Evolutionary conservation across 1,284 basidiomycete species (phyloP), one percentile per base, ranked within the genome.

Genomic region (Blastosporella zonata): DNA sequence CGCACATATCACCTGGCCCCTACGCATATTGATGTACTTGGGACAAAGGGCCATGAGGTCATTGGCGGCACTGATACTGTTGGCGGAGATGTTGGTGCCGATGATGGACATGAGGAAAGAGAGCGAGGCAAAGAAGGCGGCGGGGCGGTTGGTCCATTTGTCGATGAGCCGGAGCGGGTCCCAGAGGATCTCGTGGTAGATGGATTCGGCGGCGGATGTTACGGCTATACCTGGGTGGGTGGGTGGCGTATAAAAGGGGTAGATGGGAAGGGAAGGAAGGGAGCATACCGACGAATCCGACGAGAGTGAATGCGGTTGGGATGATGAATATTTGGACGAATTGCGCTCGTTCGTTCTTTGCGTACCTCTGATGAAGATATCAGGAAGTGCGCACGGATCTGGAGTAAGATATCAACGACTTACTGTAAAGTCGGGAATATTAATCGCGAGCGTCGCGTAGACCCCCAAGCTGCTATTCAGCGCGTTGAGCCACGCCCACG

Each of bases 11-110:
- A 86, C 64, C 66, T 90, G 87, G 0, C 87, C 88, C 7, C 88
- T 74, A 17, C 77, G 71, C 57, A 91, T 89, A 62, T 90, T 87
- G 68, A 91, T 81, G 59, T 81, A 90, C 50, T 72, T 69, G 18
- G 84, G 84, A 51, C 75, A 76, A 13, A 87, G 66, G 2, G 80
- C 84, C 13, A 80, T 83, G 72, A 90, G 79, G 64, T 91, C 74
- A 64, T 90, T 92, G 1, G 86, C 87, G 2, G 87, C 85, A 18
- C 82, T 85, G 50, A 91, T 70, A 34, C 81, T 84, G 66, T 90
- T 86, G 7, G 83, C 83, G 34, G 81, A 87, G 53, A 90, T 84
- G 62, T 90, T 90, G 43, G 84, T 83, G 20, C 86, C 87, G 42
- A 89, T 69, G 13, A 82, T 84, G 13, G 83, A 79, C 22, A 90